Evolutionary conservation across 345 rosid genomes (phyloP).

Genomic region (Eucalyptus lansdowneana): DNA sequence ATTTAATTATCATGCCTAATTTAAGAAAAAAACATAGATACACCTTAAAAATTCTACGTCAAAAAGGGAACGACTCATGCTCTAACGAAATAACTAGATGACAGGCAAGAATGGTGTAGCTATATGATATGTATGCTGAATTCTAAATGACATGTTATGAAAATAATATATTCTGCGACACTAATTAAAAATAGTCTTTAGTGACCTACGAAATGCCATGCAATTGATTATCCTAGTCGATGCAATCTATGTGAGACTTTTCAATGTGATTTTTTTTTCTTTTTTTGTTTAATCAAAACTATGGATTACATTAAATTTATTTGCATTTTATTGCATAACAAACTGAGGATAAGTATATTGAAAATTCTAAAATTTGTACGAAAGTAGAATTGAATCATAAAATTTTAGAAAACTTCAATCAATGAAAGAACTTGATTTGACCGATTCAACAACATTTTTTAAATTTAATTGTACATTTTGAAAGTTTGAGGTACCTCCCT

Average conservation of each 20-base stretch:
- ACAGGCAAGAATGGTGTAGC: neutral
- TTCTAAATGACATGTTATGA: neutral
- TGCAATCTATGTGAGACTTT: neutral
- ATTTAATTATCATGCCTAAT: neutral
- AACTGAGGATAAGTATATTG: rapidly evolving
- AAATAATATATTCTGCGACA: too few species aligned
- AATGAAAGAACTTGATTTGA: too few species aligned
- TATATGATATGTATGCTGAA: neutral
- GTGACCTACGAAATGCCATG: neutral
- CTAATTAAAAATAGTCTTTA: neutral
- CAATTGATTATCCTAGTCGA: neutral
- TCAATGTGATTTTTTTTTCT: neutral
- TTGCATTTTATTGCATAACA: neutral
- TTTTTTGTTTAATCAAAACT: neutral
- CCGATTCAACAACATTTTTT: too few species aligned
- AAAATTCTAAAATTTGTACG: rapidly evolving
- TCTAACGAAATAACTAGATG: neutral
- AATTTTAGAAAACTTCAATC: too few species aligned
- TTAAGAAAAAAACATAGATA: neutral
- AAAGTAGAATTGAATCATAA: too few species aligned
- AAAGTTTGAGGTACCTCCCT: neutral
- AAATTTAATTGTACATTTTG: neutral
- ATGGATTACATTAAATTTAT: neutral
- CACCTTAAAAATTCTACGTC: neutral
- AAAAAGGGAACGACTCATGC: neutral